These are phyloP conservation scores for Madurella fahalii DNA, from an alignment of 2,329 filamentous ascomycete species.

Conservation along the genomic window DNA sequence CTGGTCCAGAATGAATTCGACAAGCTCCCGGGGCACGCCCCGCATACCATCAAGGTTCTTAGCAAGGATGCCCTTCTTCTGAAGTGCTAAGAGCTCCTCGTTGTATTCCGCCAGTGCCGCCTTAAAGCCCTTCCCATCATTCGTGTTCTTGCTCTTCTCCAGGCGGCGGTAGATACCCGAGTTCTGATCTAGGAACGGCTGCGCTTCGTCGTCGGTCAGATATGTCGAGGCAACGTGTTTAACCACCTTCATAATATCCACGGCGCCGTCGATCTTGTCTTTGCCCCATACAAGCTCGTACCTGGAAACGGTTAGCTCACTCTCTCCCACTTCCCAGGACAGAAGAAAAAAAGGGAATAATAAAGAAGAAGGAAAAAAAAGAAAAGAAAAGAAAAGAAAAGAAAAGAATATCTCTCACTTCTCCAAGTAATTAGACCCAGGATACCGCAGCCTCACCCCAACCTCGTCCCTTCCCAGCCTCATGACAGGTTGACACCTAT, in stretches of 20 bases:
- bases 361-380: background rate
- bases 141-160: slow-evolving; percentile 64
- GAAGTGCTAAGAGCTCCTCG: slow-evolving; percentile 57
- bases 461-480: slow-evolving; percentile 50
- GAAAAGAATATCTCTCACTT: slow-evolving; percentile 20
- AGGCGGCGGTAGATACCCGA: slow-evolving; percentile 73
- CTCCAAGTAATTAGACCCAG: slow-evolving; percentile 49
- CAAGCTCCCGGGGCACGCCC: slow-evolving; percentile 65
- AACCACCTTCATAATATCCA: slow-evolving; percentile 68
- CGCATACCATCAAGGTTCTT: slow-evolving; percentile 67
- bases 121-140: slow-evolving; percentile 64
- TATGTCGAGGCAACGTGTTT: slow-evolving; percentile 71
- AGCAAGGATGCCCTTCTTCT: slow-evolving; percentile 67
- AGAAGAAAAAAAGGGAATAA: background rate
- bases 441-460: slow-evolving; percentile 74
- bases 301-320: slow-evolving; percentile 32
- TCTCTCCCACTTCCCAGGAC: too few relatives aligned
- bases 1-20: slow-evolving; percentile 79
- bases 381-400: background rate
- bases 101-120: slow-evolving; percentile 76
- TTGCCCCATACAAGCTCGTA: slow-evolving; percentile 75
- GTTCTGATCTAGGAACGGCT: slow-evolving; percentile 65
- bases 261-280: slow-evolving; percentile 72
- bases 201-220: slow-evolving; percentile 64
- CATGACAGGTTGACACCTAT: slow-evolving; percentile 49